Base-by-base conservation (phyloP, 2,329 filamentous ascomycete species). In the Monosporascus sp. region DNA sequence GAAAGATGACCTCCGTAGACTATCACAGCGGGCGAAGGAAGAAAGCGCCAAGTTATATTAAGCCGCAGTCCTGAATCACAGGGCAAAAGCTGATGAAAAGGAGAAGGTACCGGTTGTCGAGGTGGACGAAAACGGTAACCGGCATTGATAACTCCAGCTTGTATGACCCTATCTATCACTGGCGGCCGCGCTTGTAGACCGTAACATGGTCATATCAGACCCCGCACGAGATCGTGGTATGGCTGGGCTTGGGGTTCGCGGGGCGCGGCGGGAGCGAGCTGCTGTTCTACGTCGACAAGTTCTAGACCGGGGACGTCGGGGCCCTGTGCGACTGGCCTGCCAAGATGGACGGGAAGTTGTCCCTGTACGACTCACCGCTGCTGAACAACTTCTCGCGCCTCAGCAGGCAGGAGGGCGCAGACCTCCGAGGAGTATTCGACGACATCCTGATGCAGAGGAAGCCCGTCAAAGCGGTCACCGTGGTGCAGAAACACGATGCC, bases 401-500 rank as follows among this genome's bases (percentile, higher is more conserved):
- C 47, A 86, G 82, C 6, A 79, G 77, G 53, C 78, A 74, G 3
- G 72, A 76, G 46, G 73, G 74, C 2, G 80, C 75, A 1, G 87
- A 90, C 65, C 69, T 91, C 37, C 72, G 85, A n/a, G 75, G 74
- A 49, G 75, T 89, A 2, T 86, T 88, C 61, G 78, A 85, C 48
- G 85, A 85, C 22, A 81, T 84, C 55, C 68, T 89, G 52, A 82
- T 86, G 11, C 65, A 68, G 47, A 56, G 58, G 4, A 64, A 63
- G 24, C 71, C 72, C 2, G 56, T 72, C 35, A 68, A 68, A 45
- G 70, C 72, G 1, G 72, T 73, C 26, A 89, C 86, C 0, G 77
- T 89, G 5, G 85, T 89, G 1, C 83, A 82, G 69, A 89, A 88
- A 68, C 87, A 89, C 70, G 87, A 90, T 65, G 89, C 86, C 0